Evolutionary conservation across 352 stramenopile species (phyloP).

Genomic region (Globisporangium splendens): DNA sequence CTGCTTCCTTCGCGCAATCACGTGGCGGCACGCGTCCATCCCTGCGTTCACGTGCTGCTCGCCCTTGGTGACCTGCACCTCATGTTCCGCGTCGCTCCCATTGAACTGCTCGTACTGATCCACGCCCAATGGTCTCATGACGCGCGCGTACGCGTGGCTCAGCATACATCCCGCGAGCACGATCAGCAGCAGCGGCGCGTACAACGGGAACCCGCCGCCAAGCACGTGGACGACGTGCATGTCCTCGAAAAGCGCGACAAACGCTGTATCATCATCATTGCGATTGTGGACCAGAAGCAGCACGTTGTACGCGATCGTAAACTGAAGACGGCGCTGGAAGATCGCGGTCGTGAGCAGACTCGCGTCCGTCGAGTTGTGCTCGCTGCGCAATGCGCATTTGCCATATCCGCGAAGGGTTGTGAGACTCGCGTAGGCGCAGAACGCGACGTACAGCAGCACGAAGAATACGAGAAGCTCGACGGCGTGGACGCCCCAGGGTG

Average conservation of each 20-base stretch:
- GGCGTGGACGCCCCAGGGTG: constrained; percentile 6
- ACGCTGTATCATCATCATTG: constrained; percentile 34
- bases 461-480: constrained; percentile 36
- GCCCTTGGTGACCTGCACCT: constrained; percentile 37
- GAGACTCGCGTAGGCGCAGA: constrained; percentile 59
- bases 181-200: constrained; percentile 56
- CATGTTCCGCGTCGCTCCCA: constrained; percentile 27
- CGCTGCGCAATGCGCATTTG: constrained; percentile 40
- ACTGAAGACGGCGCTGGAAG: constrained; percentile 66
- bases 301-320: constrained; percentile 66
- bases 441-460: constrained; percentile 51
- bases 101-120: constrained; percentile 70
- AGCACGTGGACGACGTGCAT: constrained; percentile 46
- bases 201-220: constrained; percentile 51
- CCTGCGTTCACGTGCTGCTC: constrained; percentile 50
- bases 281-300: constrained; percentile 53
- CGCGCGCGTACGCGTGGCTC: constrained; percentile 44
- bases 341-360: constrained; percentile 61
- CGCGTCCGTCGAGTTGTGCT: constrained; percentile 56
- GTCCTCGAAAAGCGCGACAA: constrained; percentile 47
- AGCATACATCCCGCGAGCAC: constrained; percentile 44
- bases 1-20: constrained; percentile 32
- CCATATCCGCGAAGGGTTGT: constrained; percentile 55
- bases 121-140: constrained; percentile 50
- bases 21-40: constrained; percentile 33